Conservation (phyloP, 495 filamentous ascomycete species). For the Rusavskia elegans region DNA sequence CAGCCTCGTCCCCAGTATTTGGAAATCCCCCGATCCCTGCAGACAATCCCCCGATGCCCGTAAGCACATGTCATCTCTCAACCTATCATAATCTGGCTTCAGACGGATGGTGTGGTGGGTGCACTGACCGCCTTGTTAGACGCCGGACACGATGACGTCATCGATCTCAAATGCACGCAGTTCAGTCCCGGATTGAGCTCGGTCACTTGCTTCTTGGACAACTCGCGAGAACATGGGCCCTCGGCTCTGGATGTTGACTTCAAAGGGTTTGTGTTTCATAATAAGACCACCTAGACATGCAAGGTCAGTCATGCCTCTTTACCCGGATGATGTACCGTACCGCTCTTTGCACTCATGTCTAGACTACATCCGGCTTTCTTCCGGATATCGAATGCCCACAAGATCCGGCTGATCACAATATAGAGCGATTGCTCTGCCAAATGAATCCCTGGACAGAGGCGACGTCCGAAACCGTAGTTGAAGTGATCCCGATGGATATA, state of each 20-base stretch:
- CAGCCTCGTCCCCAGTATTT: too few species aligned
- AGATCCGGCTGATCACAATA: conserved; percentile 2
- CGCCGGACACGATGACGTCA: background rate
- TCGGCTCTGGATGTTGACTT: background rate
- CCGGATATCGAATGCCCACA: conserved; percentile 8
- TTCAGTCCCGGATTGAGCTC: background rate
- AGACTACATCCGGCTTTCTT: background rate
- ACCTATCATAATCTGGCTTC: too few species aligned
- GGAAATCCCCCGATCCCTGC: too few species aligned
- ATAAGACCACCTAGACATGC: background rate
- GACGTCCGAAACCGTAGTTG: conserved; percentile 5
- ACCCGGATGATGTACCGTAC: background rate
- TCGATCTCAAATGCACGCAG: background rate
- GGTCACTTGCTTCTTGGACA: background rate
- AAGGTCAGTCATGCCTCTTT: background rate
- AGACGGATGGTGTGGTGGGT: too few species aligned
- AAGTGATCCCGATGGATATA: conserved; percentile 5
- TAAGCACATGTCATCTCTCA: too few species aligned
- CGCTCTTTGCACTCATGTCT: conserved; percentile 1
- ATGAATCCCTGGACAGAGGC: conserved; percentile 2
- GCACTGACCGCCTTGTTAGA: background rate
- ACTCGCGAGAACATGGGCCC: background rate
- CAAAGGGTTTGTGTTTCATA: background rate
- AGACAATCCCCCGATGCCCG: too few species aligned
- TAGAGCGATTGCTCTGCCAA: conserved; percentile 2